These are phyloP conservation scores for Chrysoporthe deuterocubensis DNA, from an alignment of 2,329 filamentous ascomycete species.

Conservation along the genomic window DNA sequence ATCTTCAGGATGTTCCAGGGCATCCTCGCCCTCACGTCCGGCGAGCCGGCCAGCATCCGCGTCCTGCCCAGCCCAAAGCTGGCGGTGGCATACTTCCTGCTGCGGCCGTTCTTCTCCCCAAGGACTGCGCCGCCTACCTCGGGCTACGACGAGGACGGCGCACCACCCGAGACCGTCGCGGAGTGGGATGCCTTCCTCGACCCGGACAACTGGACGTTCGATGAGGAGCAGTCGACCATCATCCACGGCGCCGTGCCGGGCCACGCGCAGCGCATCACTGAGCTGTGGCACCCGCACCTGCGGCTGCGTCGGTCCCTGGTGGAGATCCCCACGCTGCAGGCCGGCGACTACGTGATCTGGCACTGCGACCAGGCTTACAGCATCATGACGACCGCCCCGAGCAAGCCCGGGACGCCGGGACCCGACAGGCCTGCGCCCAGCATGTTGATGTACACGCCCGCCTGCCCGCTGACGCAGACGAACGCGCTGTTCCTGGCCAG, in stretches of 20 bases:
- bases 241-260: constrained; percentile 63
- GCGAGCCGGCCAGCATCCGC: constrained; percentile 52
- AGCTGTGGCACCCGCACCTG: constrained; percentile 61
- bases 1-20: constrained; percentile 65
- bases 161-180: constrained; percentile 39
- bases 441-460: constrained; percentile 60
- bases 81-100: constrained; percentile 51
- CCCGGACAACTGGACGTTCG: constrained; percentile 49
- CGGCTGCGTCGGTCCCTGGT: constrained; percentile 57
- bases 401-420: constrained; percentile 39
- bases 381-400: constrained; percentile 48
- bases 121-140: constrained; percentile 46
- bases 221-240: constrained; percentile 56
- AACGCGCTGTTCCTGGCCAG: constrained; percentile 61
- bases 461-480: constrained; percentile 60
- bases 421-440: constrained; percentile 40
- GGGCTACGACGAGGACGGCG: constrained; percentile 30
- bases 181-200: constrained; percentile 58
- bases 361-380: constrained; percentile 62
- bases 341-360: constrained; percentile 63
- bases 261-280: constrained; percentile 61
- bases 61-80: constrained; percentile 54
- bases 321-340: constrained; percentile 57
- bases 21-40: constrained; percentile 56
- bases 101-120: constrained; percentile 57